Evolutionary conservation across 352 stramenopile genomes (phyloP), one percentile per base, ranked within the genome.

Genomic region (Thalassiosira exigua): DNA sequence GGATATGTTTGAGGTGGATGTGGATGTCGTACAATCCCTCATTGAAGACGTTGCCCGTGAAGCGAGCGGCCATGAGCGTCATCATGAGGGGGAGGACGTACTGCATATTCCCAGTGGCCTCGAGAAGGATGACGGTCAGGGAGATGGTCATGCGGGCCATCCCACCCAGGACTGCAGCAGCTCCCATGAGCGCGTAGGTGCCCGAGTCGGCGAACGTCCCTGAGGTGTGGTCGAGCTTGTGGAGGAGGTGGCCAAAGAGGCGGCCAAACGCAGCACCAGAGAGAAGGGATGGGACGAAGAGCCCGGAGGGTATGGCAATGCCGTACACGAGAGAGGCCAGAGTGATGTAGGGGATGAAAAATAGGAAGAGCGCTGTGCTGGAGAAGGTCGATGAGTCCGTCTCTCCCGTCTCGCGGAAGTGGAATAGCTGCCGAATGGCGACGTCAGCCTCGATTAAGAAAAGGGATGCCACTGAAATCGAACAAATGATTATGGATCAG

Each of bases 81-180:
- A 99, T 88, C 97, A 99, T 99, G 42, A 99, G 95, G 7, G 97
- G 97, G 17, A 99, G 89, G 60, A 97, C 95, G 90, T 98, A 99
- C 82, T 98, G 95, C 69, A 99, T 97, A 77, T 98, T 96, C 29
- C 97, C 96, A n/a, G 97, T 99, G 53, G 96, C 97, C 81, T 99
- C 97, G 17, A 99, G 88, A 50, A 99, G 95, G 67, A 99, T 99
- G 36, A 99, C 97, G 0, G 96, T 99, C 1, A 99, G 87, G 7
- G 94, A 98, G 53, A 99, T 99, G 3, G 97, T 98, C 97, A 99
- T 99, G 12, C 97, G 91, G 14, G 96, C 94, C 93, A 98, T 98
- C 12, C 97, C 97, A 29, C 97, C 96, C 21, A 99, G 92, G 65
- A 99, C 96, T 46, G 92, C 96, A 0, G 96, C 97, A 5, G 96